These are phyloP conservation scores for Capronia coronata DNA, from an alignment of 2,329 filamentous ascomycete genomes.

Conservation along the genomic window DNA sequence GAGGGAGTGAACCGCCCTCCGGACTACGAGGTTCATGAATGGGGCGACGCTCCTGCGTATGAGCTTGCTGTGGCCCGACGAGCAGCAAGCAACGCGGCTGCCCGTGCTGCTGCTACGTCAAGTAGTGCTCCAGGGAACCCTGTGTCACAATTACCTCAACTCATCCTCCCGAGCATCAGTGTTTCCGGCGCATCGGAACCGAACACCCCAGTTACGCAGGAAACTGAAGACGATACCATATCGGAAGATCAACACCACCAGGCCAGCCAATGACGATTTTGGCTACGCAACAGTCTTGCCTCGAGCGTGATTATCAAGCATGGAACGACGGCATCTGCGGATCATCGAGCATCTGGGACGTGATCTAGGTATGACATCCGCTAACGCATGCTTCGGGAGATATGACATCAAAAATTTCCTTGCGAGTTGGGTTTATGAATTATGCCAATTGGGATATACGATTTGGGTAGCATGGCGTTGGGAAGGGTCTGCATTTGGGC, in stretches of 20 bases:
- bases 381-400: no score
- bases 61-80: constrained; percentile 23
- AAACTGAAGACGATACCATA: no score
- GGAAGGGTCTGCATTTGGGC: background rate
- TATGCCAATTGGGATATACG: background rate
- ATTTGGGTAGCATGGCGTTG: background rate
- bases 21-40: constrained; percentile 37
- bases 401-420: no score
- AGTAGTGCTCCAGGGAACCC: constrained; percentile 13
- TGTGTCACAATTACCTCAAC: constrained; percentile 20
- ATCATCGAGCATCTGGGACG: no score
- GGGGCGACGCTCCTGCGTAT: constrained; percentile 42
- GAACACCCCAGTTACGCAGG: constrained; percentile 22
- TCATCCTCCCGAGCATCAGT: constrained; percentile 27
- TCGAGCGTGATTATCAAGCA: no score
- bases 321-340: no score
- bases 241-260: background rate
- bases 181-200: constrained; percentile 27
- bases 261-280: background rate
- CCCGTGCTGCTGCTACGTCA: constrained; percentile 10
- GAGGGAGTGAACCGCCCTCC: constrained; percentile 30
- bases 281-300: background rate
- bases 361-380: no score
- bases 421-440: no score
- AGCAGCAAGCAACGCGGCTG: constrained; percentile 20